Conservation (phyloP, 2,329 filamentous ascomycete genomes). For the Aureobasidium sp. region DNA sequence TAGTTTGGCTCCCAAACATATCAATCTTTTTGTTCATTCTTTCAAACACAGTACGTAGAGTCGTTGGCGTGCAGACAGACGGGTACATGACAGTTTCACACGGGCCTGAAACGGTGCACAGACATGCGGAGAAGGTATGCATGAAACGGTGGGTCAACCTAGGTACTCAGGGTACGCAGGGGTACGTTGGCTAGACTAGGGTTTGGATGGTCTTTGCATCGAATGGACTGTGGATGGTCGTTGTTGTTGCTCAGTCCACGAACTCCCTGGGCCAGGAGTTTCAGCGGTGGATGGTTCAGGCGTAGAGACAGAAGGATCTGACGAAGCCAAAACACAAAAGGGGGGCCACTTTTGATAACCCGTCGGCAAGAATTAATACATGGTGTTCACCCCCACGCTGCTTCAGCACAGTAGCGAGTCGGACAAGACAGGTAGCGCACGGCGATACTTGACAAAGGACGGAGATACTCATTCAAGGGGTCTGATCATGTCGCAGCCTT, state of each 20-base stretch:
- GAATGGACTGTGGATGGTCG: background rate
- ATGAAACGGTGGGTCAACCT: background rate
- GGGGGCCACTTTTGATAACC: background rate
- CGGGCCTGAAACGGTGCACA: slow-evolving; percentile 5
- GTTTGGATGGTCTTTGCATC: background rate
- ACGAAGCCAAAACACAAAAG: slow-evolving; percentile 5
- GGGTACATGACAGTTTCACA: background rate
- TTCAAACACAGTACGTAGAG: background rate
- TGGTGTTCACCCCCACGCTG: background rate
- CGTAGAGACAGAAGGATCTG: background rate
- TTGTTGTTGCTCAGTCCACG: background rate
- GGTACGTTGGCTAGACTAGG: background rate
- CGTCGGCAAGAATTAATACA: slow-evolving; percentile 1
- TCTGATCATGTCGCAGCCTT: slow-evolving; percentile 1
- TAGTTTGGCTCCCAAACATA: background rate
- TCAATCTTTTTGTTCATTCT: background rate
- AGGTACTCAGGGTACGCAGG: slow-evolving; percentile 5
- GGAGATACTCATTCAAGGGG: background rate
- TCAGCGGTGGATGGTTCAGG: background rate
- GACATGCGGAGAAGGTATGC: background rate
- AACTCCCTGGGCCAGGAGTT: background rate
- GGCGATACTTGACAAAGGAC: background rate
- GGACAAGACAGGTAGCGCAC: background rate
- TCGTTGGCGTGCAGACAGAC: background rate
- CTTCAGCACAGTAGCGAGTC: slow-evolving; percentile 1